These are phyloP conservation scores for Mucor racemosus DNA, from an alignment of 371 early-diverging fungal genomes.

Conservation along the genomic window DNA sequence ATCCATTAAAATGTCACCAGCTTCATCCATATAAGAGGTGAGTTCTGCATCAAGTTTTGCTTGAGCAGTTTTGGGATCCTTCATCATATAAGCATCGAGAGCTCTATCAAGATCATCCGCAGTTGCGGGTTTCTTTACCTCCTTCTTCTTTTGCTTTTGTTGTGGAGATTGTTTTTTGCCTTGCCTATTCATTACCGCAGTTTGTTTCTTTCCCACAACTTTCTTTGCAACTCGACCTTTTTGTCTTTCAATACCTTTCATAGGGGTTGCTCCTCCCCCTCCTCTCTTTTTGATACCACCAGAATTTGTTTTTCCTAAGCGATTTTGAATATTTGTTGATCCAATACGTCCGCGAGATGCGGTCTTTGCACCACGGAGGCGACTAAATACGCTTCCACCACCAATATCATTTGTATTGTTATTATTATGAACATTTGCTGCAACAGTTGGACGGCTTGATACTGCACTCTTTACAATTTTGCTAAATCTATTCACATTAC, in stretches of 20 bases:
- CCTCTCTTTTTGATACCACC: conserved; percentile 35
- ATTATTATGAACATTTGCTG: not conserved
- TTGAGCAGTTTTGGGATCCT: conserved; percentile 53
- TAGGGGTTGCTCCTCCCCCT: not conserved
- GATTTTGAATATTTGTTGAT: conserved; percentile 37
- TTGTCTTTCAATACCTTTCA: conserved; percentile 2
- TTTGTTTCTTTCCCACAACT: conserved; percentile 2
- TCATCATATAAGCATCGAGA: conserved; percentile 56
- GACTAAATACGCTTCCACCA: conserved; percentile 32
- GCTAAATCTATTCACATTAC: conserved; percentile 10
- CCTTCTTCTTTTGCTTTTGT: conserved; percentile 14
- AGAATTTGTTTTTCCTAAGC: conserved; percentile 34
- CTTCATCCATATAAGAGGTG: conserved; percentile 49
- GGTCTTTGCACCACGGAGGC: conserved; percentile 35
- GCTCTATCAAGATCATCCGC: conserved; percentile 47
- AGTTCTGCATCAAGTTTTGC: conserved; percentile 51
- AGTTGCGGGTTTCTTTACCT: conserved; percentile 29
- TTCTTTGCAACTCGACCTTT: conserved; percentile 1
- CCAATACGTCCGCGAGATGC: conserved; percentile 14
- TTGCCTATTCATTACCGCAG: not conserved
- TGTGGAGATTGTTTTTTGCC: conserved; percentile 10
- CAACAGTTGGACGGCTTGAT: not conserved
- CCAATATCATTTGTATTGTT: not conserved
- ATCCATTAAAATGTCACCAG: conserved; percentile 27
- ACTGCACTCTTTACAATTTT: conserved; percentile 17